Evolutionary conservation across 305 asterid species (phyloP).

Genomic region (Fraxinus albicans): DNA sequence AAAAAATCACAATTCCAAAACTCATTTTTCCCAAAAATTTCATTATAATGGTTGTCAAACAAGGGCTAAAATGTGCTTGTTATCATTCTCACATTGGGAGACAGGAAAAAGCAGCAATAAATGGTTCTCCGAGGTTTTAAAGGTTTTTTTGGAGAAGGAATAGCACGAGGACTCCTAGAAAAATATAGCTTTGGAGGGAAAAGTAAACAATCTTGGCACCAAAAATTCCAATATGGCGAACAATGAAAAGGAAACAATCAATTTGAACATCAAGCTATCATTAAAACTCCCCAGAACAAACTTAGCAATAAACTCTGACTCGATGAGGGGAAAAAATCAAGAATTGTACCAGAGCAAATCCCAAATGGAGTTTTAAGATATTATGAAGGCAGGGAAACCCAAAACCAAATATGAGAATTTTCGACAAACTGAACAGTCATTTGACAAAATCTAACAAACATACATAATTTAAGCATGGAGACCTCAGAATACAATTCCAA

Average conservation of each 20-base stretch:
- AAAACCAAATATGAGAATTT: constrained; percentile 23
- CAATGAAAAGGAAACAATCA: background rate
- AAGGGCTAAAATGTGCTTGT: too few relatives aligned
- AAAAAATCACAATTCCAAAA: too few relatives aligned
- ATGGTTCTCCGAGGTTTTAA: too few relatives aligned
- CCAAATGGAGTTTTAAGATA: constrained; percentile 9
- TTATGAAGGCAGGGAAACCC: constrained; percentile 19
- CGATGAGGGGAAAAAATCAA: background rate
- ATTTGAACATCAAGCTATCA: background rate
- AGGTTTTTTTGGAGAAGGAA: too few relatives aligned
- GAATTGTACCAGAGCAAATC: constrained; percentile 4
- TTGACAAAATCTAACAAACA: constrained; percentile 10
- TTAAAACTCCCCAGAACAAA: background rate
- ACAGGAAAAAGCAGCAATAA: too few relatives aligned
- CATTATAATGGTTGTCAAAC: too few relatives aligned
- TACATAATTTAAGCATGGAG: constrained; percentile 15
- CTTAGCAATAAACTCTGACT: background rate
- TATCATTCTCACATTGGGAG: too few relatives aligned
- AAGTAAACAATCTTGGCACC: background rate
- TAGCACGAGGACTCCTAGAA: too few relatives aligned
- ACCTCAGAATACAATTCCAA: constrained; percentile 33
- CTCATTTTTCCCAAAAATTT: too few relatives aligned
- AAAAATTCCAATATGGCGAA: background rate
- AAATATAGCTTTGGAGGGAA: too few relatives aligned
- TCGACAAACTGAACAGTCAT: constrained; percentile 21